A percentile compares a stretch with the other conserved stretches of the same genome.
Evolutionary conservation across 192 early-diverging fungal species (phyloP).

Genomic region (Gaertneriomyces sp.): DNA sequence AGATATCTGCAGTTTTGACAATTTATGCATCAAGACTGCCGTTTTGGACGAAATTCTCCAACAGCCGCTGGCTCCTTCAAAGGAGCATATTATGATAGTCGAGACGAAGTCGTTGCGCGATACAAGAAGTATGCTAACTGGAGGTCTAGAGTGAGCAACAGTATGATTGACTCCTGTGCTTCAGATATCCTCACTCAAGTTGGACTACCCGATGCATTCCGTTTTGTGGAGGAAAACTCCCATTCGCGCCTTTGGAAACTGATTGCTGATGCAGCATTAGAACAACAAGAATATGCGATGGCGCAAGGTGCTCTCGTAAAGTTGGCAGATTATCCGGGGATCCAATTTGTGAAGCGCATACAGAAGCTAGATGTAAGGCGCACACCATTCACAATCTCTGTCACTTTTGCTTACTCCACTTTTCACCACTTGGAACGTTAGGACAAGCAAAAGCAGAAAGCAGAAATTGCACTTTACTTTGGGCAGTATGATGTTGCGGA

Average conservation of each 20-base stretch:
- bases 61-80: slow-evolving; percentile 38
- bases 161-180: not conserved
- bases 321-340: slow-evolving; percentile 46
- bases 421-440: slow-evolving; percentile 10
- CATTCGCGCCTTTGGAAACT: slow-evolving; percentile 55
- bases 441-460: slow-evolving; percentile 50
- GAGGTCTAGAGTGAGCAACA: not conserved
- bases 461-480: slow-evolving; percentile 52
- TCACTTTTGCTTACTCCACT: not conserved
- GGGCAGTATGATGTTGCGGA: slow-evolving; percentile 49
- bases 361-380: slow-evolving; percentile 44
- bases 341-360: slow-evolving; percentile 52
- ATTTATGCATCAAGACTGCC: slow-evolving; percentile 52
- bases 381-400: not conserved
- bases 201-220: slow-evolving; percentile 44
- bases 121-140: slow-evolving; percentile 31
- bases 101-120: slow-evolving; percentile 53
- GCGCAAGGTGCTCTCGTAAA: slow-evolving; percentile 50
- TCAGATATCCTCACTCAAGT: slow-evolving; percentile 43
- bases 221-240: slow-evolving; percentile 54
- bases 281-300: slow-evolving; percentile 42
- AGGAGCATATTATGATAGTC: slow-evolving; percentile 33
- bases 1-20: slow-evolving; percentile 53
- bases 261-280: slow-evolving; percentile 48
- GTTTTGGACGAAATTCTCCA: slow-evolving; percentile 51